Evolutionary conservation across 1,139 yeast species (phyloP), one percentile per base, ranked within the genome.

Genomic region (Debaryomyces singareniensis): DNA sequence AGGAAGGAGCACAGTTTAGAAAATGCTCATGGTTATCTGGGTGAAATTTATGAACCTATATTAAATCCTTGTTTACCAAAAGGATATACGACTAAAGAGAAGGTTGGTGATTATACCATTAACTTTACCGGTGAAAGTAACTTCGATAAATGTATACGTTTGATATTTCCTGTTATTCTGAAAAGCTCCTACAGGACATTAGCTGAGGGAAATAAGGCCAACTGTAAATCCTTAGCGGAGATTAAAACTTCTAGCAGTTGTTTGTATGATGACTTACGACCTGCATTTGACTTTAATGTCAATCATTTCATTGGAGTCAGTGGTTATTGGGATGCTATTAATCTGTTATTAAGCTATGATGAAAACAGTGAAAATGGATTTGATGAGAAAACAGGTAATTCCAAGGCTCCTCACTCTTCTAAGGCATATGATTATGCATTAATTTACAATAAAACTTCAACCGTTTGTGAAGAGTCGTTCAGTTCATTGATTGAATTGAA

Each of bases 281-380:
- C 94, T 0, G 68, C 75, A 2, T 76, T 84, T 53, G 85, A 79
- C 42, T 78, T 82, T 42, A 77, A 71, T 32, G 58, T 75, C 24
- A 75, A 78, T 40, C 78, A 75, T 39, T 83, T 83, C 38, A 68
- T 80, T 18, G 94, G 93, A 0, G 86, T 85, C 2, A 78, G 87
- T 43, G 94, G 87, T 26, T 83, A 81, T 53, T 83, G 87, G 84
- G 83, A 82, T 48, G 75, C 86, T 3, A 62, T 80, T 6, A 68
- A 70, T 15, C 66, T 64, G 21, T 59, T 78, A 3, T 51, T 64
- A 24, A 50, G 56, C 2, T 57, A 61, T 32, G 51, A 51, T 13
- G 41, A 15, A 12, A 7, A 5, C 11, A 26, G 9, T 30, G 26
- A 26, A 26, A 36, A 31, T 14, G 18, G 22, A 3, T 25, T 32